These are phyloP conservation scores for Parsonsia alboflavescens DNA, from an alignment of 257 asterid species.

Conservation along the genomic window DNA sequence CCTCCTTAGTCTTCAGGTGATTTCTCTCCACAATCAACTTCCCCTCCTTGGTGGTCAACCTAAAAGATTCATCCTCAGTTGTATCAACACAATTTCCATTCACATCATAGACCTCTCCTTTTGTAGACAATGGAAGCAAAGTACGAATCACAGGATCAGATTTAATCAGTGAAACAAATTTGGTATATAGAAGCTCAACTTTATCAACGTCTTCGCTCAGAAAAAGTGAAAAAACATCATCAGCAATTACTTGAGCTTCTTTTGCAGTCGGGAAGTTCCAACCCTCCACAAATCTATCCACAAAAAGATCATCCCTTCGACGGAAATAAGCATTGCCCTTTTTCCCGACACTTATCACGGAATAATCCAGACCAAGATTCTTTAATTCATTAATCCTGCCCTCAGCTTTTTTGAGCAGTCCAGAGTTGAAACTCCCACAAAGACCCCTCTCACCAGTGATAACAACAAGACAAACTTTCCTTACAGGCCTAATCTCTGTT, in stretches of 20 bases:
- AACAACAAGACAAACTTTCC: conserved; percentile 53
- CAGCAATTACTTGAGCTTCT: conserved; percentile 76
- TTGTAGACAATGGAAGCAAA: conserved; percentile 55
- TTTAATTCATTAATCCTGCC: conserved; percentile 42
- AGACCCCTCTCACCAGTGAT: conserved; percentile 69
- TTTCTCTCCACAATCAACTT: conserved; percentile 61
- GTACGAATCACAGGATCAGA: conserved; percentile 56
- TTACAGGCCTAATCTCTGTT: conserved; percentile 58
- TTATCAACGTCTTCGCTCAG: conserved; percentile 67
- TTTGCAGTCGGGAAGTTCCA: conserved; percentile 56
- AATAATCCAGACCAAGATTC: conserved; percentile 41
- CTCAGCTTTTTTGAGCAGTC: conserved; percentile 48
- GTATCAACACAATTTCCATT: conserved; percentile 51
- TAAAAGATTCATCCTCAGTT: conserved; percentile 53
- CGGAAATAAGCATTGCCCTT: conserved; percentile 57
- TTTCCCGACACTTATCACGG: conserved; percentile 56
- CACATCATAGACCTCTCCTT: conserved; percentile 48
- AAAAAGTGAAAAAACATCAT: conserved; percentile 58
- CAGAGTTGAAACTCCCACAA: conserved; percentile 64
- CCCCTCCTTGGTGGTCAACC: conserved; percentile 62
- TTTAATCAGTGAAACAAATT: conserved; percentile 62
- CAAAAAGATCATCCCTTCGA: conserved; percentile 28
- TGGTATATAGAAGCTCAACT: conserved; percentile 69
- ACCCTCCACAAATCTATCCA: conserved; percentile 46
- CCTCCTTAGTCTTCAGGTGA: conserved; percentile 17